These are phyloP conservation scores for Blastobotrys attinorum DNA, from an alignment of 805 yeast genomes.

Conservation along the genomic window DNA sequence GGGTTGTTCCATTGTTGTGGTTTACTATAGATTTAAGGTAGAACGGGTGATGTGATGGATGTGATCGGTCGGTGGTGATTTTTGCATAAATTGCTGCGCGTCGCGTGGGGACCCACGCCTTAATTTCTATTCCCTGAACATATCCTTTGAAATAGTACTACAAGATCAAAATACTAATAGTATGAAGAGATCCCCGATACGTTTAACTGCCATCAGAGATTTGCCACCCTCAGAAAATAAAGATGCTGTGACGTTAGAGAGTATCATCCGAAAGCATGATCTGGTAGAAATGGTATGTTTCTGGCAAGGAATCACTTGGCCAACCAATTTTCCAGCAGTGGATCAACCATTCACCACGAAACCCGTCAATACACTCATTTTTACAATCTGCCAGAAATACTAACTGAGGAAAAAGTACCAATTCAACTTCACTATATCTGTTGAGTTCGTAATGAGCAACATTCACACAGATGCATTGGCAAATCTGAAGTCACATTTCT, in stretches of 20 bases:
- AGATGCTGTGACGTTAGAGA: conserved; percentile 16
- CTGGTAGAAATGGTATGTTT: conserved; percentile 16
- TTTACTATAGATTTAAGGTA: no score
- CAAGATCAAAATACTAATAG: no score
- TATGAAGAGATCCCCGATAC: conserved; percentile 15
- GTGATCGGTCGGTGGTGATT: no score
- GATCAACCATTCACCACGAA: no score
- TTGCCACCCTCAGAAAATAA: conserved; percentile 15
- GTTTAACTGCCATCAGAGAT: conserved; percentile 12
- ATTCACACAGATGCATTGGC: conserved; percentile 11
- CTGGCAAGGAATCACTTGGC: not conserved
- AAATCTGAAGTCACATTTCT: conserved; percentile 15
- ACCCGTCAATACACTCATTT: not conserved
- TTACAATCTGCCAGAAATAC: not conserved
- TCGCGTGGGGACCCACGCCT: no score
- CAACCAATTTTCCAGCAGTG: not conserved
- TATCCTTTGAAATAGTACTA: no score
- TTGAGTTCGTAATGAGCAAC: conserved; percentile 20
- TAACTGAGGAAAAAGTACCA: conserved; percentile 12
- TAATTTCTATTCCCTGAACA: no score
- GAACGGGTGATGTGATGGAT: no score
- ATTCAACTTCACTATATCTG: conserved; percentile 25
- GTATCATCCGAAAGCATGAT: conserved; percentile 19
- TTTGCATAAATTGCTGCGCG: no score
- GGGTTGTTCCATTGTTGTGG: no score